Base-by-base conservation (phyloP, 176 grass and related monocot species). In the Oryza brachyantha region DNA sequence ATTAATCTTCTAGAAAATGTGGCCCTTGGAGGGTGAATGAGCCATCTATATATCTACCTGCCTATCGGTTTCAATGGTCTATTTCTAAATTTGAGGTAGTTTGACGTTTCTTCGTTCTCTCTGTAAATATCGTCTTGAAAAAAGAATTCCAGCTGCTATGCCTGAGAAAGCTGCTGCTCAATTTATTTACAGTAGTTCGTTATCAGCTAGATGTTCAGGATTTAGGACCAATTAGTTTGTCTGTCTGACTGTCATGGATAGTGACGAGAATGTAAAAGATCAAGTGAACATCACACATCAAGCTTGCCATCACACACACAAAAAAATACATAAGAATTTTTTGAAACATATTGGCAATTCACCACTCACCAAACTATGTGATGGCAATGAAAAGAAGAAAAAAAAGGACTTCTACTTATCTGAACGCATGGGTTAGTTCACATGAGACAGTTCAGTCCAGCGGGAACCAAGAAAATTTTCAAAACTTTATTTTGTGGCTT, bases 1-100 rank as follows among this genome's bases (percentile, higher is more conserved):
- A 74, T 66, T 54, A 31, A 19, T 84, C 35, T 32, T 59, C 4
- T 74, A 68, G 36, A 60, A 74, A 68, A 55, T n/a, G 26, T 80
- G 70, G n/a, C 70, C 50, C 11, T 50, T 81, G 38, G 14, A 48
- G n/a, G 75, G 5, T 77, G 36, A 66, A 80, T 0, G 45, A 70
- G 61, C 24, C 35, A 45, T 67, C 10, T 29, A 63, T 13, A 2
- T n/a, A n/a, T n/a, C n/a, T n/a, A n/a, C n/a, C n/a, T n/a, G n/a
- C n/a, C 19, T 4, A 42, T 46, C 43, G 31, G 31, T 32, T 32
- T 32, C 31, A 32, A 32, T 32, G 31, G 32, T 70, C 50, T 39
- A 38, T 28, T 16, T 54, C 17, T 43, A 13, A 17, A 67, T 50
- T 13, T 63, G 39, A 50, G 10, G 19, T 32, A 50, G 21, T 26